Evolutionary conservation across 1,284 basidiomycete species (phyloP), one percentile per base, ranked within the genome.

Genomic region (Pseudozyma pruni): DNA sequence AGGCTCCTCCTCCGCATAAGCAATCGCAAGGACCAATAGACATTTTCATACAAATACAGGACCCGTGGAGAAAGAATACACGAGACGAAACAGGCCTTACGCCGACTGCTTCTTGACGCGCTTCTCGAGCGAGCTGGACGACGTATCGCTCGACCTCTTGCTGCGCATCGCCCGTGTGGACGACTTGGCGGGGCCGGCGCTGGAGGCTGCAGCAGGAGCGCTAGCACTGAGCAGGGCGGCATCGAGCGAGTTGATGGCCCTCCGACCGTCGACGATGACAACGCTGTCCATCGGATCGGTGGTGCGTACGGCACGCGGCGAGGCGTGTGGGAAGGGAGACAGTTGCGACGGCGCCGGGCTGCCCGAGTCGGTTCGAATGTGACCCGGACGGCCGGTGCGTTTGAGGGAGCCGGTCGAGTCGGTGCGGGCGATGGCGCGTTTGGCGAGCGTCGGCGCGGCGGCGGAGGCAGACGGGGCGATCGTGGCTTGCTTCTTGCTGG

Each of bases 251-350:
- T 59, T 35, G 48, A 68, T 41, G 37, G 48, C 44, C 27, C 62
- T 51, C 20, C 49, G 47, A n/a, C 46, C 58, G 11, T 74, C 67
- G 20, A 64, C 61, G 22, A 66, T 41, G 5, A 67, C 55, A 16
- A 71, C 44, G 33, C 22, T 56, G 14, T 60, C 58, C 62, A 72
- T 72, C 10, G 72, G 62, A 19, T 61, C 50, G 8, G 57, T 58
- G 1, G 48, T 72, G 14, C 56, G 47, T 9, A 55, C 43, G 14
- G 70, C 64, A 10, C 56, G 41, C 4, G 68, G 68, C 32, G 71
- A 72, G 23, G 69, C 78, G 52, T 81, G 79, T 3, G 79, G 79
- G 50, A 81, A 81, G 6, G 79, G 79, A 11, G 79, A 80, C 7
- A 80, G 66, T 13, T 74, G 57, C 10, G 76, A 78, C 10, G 79